These are phyloP conservation scores for Ogataea allantospora DNA, from an alignment of 805 yeast genomes.

Conservation along the genomic window DNA sequence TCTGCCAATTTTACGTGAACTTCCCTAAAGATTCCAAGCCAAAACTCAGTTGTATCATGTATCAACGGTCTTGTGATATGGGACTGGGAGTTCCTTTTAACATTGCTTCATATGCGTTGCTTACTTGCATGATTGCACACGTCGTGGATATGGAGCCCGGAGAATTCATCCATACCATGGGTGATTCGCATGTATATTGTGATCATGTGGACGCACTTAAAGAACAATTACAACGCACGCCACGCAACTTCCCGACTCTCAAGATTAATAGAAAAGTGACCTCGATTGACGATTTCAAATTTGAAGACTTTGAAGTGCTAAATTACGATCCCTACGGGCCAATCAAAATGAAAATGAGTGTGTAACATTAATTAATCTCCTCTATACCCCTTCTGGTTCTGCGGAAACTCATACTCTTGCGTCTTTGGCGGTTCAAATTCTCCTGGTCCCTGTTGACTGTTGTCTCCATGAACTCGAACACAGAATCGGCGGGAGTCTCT, in stretches of 20 bases:
- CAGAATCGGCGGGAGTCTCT: constrained; percentile 11
- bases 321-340: constrained; percentile 79
- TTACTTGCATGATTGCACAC: constrained; percentile 93
- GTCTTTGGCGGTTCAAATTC: constrained; percentile 10
- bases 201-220: constrained; percentile 92
- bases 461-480: constrained; percentile 19
- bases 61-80: constrained; percentile 99
- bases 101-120: constrained; percentile 91
- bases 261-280: constrained; percentile 63
- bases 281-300: constrained; percentile 81
- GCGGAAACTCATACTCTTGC: constrained; percentile 13
- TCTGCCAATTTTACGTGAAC: constrained; percentile 90
- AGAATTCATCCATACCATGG: constrained; percentile 91
- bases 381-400: constrained; percentile 8
- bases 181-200: constrained; percentile 93
- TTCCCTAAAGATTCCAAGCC: constrained; percentile 67
- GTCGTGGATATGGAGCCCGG: constrained; percentile 96
- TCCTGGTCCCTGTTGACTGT: constrained; percentile 18
- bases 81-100: constrained; percentile 99
- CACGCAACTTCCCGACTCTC: constrained; percentile 79
- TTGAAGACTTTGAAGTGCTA: constrained; percentile 80
- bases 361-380: constrained; percentile 39
- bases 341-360: constrained; percentile 97
- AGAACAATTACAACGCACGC: constrained; percentile 72
- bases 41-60: constrained; percentile 79